Evolutionary conservation across 768 basidiomycete genomes (phyloP).

Genomic region (Mycena venus): DNA sequence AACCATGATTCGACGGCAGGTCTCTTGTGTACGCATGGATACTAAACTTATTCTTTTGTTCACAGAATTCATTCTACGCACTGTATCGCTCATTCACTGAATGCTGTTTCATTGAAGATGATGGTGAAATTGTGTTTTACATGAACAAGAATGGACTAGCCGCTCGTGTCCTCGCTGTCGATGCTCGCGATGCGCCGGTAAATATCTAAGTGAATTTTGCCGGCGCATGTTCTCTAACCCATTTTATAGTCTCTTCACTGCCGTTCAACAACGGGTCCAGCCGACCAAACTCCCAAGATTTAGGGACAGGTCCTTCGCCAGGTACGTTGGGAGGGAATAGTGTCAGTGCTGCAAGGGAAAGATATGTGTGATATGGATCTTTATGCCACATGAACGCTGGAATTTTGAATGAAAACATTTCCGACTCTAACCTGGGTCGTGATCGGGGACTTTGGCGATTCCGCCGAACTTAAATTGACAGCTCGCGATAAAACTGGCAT

Average conservation of each 20-base stretch:
- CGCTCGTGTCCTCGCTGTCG: slow-evolving; percentile 21
- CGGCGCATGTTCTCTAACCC: slow-evolving; percentile 75
- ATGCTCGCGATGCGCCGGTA: slow-evolving; percentile 10
- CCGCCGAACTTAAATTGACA: slow-evolving; percentile 95
- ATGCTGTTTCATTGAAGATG: slow-evolving; percentile 69
- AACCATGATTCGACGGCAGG: slow-evolving; percentile 70
- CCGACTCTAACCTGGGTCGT: slow-evolving; percentile 74
- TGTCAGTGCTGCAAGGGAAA: slow-evolving; percentile 86
- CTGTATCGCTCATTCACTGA: slow-evolving; percentile 73
- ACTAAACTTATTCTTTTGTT: too few relatives aligned
- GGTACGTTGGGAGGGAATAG: slow-evolving; percentile 66
- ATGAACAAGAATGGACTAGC: slow-evolving; percentile 63
- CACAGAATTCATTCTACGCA: slow-evolving; percentile 50
- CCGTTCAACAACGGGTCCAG: slow-evolving; percentile 84
- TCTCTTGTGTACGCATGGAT: neutral
- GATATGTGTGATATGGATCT: slow-evolving; percentile 98
- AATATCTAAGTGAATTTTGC: slow-evolving; percentile 10
- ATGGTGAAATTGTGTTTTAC: slow-evolving; percentile 69
- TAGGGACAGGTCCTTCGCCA: slow-evolving; percentile 42
- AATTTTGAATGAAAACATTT: neutral
- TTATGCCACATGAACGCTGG: slow-evolving; percentile 10
- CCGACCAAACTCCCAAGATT: slow-evolving; percentile 68
- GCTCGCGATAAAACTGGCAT: slow-evolving; percentile 73
- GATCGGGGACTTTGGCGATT: slow-evolving; percentile 86
- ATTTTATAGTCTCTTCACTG: slow-evolving; percentile 70